Evolutionary conservation across 352 stramenopile genomes (phyloP), one percentile per base, ranked within the genome.

Genomic region (Globisporangium cystogenes): DNA sequence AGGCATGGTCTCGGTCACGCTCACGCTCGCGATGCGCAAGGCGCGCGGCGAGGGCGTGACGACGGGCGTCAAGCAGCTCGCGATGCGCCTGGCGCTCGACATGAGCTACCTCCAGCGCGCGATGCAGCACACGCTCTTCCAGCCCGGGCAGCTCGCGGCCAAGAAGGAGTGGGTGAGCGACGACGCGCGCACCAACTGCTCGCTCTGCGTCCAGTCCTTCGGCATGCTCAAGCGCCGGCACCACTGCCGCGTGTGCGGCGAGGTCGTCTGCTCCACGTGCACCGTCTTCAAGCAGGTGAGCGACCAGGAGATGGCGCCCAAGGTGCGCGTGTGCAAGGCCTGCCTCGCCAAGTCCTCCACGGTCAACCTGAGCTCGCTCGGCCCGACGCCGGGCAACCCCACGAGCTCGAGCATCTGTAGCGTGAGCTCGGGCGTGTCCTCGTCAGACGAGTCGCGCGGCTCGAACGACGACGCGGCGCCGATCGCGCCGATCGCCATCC

Each of bases 81-180:
- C 77, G 12, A 62, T 86, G 54, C 68, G 80, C 5, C 60, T 92
- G 21, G 82, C 82, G 4, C 64, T 77, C 24, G 79, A 90, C 41
- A 56, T 88, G 1, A 52, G 58, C 16, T 55, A 70, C 11, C 70
- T 95, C 41, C 73, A 90, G 45, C 68, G 62, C 36, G 59, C 79
- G 8, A 80, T 90, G 61, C 82, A 90, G 57, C 79, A 90, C 53
- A 59, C 72, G 36, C 57, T 90, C 3, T 90, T 93, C 39, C 77
- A 87, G 23, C 80, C 79, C 3, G 70, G 66, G 1, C 63, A 66
- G 11, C 53, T 93, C 26, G 82, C 74, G 8, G 59, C 74, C 46
- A 83, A 85, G 55, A 74, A 82, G 42, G 75, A 89, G 50, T 95
- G 85, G 85, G 82, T 95, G n/a, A 75, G 73, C 29, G 82, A 95